Base-by-base conservation (phyloP, 75 land plant genomes). In the Isoetes taiwanensis region DNA sequence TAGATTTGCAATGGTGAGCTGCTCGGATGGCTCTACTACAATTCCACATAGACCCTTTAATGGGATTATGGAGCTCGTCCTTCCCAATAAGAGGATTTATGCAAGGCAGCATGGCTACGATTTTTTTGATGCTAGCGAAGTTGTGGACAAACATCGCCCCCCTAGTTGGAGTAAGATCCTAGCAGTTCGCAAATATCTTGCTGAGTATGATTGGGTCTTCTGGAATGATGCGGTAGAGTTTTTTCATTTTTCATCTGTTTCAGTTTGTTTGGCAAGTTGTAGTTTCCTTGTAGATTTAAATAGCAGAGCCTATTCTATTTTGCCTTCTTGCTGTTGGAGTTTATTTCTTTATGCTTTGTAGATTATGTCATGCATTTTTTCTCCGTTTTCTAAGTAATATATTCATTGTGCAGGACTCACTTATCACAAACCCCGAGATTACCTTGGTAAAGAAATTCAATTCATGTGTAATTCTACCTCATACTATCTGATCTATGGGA, bases 111-210 rank as follows among this genome's bases (percentile, higher is more conserved):
- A 46, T 23, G 50, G 50, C 4, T 46, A 46, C 16, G 50, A 46
- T n/a, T 46, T 46, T 23, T 19, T 46, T n/a, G 50, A 46, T 46
- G 6, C 50, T 6, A 46, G 50, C 19, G 50, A 46, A 19, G 16
- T 19, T 23, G 8, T 46, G 50, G 50, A 46, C 50, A 6, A 23
- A n/a, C 16, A 8, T 8, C 50, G 50, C 8, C 50, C 50, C 25
- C 50, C 50, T 23, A 46, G 50, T 23, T 46, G 50, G 50, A 46
- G 50, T 23, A 46, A 46, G 16, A 46, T 46, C 50, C 50, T 46
- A 16, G 50, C 50, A 8, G 50, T 46, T 6, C 50, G 16, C 6
- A 46, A 46, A 23, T 23, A 46, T n/a, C 16, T 46, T 6, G 6
- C 50, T 6, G 23, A n/a, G 25, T 46, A 46, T 46, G 50, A 46